A percentile compares a stretch with the other conserved stretches of the same genome.
phyloP scores from a whole-genome alignment of 176 grass and related monocot genomes.

The Echinochloa phyllopogon region DNA sequence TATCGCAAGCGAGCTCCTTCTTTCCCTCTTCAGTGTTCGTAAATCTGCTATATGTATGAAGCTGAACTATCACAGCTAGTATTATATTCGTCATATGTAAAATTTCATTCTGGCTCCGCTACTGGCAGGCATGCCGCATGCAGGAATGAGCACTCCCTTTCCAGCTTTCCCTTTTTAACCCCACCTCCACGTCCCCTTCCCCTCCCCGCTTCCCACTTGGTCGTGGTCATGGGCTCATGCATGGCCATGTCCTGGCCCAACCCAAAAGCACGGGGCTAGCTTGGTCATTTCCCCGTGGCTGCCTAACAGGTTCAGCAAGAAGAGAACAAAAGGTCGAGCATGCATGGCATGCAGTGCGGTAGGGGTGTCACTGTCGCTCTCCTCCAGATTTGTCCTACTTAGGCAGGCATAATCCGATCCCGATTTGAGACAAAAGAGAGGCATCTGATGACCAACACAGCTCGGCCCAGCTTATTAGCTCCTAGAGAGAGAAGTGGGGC shows the following conservation, averaged over 20 bases:
- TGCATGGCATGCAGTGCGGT: not conserved
- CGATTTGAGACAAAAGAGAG: conserved; percentile 38
- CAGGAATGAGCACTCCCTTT: not conserved
- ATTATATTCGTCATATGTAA: too few relatives aligned
- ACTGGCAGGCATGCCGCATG: not conserved
- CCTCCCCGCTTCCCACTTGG: not conserved
- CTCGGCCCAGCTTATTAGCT: not conserved
- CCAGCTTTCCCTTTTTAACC: conserved; percentile 39
- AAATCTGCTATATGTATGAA: too few relatives aligned
- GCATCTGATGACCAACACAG: conserved; percentile 38
- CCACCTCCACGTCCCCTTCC: not conserved
- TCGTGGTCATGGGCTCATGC: not conserved
- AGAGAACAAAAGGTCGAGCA: conserved; percentile 36
- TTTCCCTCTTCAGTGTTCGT: too few relatives aligned
- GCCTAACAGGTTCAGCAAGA: conserved; percentile 24
- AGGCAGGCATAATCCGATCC: not conserved
- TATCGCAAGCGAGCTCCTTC: too few relatives aligned
- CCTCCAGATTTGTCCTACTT: conserved; percentile 59
- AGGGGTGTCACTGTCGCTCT: not conserved
- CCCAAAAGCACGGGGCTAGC: not conserved
- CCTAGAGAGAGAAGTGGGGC: not conserved
- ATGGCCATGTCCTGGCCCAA: not conserved
- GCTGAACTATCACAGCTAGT: too few relatives aligned
- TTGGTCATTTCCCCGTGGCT: conserved; percentile 17
- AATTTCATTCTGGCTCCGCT: too few relatives aligned